Percentiles rank a stretch among this genome's conserved stretches.
These are phyloP conservation scores for Thalassiosira hispida DNA, from an alignment of 352 stramenopile species.

Conservation along the genomic window DNA sequence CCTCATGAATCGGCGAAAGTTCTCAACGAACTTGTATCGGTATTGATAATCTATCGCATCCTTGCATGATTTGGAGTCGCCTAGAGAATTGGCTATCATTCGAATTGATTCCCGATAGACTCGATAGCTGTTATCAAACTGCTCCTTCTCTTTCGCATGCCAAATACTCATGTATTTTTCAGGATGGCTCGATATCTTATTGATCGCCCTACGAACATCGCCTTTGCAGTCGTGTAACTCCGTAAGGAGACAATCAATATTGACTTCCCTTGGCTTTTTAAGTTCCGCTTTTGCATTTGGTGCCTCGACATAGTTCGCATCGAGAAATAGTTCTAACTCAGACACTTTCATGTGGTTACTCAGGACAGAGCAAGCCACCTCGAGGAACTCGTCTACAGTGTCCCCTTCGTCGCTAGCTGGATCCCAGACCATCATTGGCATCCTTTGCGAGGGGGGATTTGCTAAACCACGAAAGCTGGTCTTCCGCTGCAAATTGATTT, in stretches of 20 bases:
- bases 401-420: constrained; percentile 38
- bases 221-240: constrained; percentile 64
- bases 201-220: constrained; percentile 50
- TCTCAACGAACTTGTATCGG: constrained; percentile 83
- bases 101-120: constrained; percentile 70
- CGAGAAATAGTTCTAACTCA: constrained; percentile 46
- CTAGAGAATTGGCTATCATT: constrained; percentile 68
- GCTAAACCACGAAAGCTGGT: constrained; percentile 15
- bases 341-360: constrained; percentile 52
- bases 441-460: constrained; percentile 34
- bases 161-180: constrained; percentile 62
- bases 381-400: constrained; percentile 54
- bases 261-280: constrained; percentile 61
- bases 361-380: constrained; percentile 52
- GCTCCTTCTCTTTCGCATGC: constrained; percentile 67
- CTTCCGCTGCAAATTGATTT: constrained; percentile 30
- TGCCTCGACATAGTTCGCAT: constrained; percentile 45
- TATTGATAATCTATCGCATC: constrained; percentile 84
- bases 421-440: constrained; percentile 70
- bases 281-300: constrained; percentile 38
- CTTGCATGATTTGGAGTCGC: constrained; percentile 59
- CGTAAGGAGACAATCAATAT: constrained; percentile 58
- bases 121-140: constrained; percentile 73
- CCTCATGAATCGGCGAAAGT: constrained; percentile 78
- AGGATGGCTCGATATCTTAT: constrained; percentile 44